These are phyloP conservation scores for Ambrosiella beaveri DNA, from an alignment of 2,329 filamentous ascomycete genomes.

Conservation along the genomic window DNA sequence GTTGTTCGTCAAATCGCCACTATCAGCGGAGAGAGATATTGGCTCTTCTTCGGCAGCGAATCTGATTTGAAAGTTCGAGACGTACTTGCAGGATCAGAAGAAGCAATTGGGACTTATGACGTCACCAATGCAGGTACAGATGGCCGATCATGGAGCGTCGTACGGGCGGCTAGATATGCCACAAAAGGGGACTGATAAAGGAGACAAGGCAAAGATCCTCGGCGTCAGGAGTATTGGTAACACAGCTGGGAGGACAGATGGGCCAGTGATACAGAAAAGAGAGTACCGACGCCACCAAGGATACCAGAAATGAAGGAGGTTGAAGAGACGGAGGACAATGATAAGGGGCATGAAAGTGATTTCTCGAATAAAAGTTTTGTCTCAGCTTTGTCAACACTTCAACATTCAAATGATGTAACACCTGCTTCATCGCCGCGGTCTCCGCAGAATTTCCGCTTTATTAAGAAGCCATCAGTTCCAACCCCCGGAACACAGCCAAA, in stretches of 20 bases:
- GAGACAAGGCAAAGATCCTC: background rate
- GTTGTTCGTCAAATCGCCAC: background rate
- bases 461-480: background rate
- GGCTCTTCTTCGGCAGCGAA: background rate
- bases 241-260: background rate
- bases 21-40: background rate
- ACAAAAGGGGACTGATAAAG: slow-evolving; percentile 1
- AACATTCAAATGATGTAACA: background rate
- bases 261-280: background rate
- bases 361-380: slow-evolving; percentile 32
- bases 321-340: background rate
- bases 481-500: no score
- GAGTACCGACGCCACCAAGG: slow-evolving; percentile 11
- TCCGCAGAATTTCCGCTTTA: slow-evolving; percentile 11
- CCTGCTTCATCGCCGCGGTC: slow-evolving; percentile 16
- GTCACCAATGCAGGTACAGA: slow-evolving; percentile 33
- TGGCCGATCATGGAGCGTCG: background rate
- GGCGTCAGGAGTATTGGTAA: no score
- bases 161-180: background rate
- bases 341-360: background rate
- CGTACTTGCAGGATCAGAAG: background rate
- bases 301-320: slow-evolving; percentile 3
- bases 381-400: slow-evolving; percentile 22
- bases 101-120: slow-evolving; percentile 34
- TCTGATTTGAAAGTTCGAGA: background rate